These are phyloP conservation scores for Calonectria pseudoturangicola DNA, from an alignment of 2,329 filamentous ascomycete genomes.

Conservation along the genomic window DNA sequence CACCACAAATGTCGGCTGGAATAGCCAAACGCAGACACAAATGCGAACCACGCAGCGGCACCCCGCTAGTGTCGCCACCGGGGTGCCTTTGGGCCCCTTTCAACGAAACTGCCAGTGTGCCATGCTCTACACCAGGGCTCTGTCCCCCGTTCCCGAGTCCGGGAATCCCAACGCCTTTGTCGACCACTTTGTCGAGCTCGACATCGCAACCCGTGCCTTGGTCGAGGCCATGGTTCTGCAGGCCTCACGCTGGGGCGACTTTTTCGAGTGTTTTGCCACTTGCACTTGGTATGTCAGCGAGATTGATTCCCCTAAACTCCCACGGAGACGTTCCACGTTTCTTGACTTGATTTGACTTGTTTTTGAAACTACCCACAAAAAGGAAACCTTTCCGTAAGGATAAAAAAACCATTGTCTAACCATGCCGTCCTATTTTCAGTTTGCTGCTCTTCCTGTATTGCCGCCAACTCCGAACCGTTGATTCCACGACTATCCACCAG, in stretches of 20 bases:
- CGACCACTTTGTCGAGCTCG: constrained; percentile 57
- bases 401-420: background rate
- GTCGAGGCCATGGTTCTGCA: constrained; percentile 60
- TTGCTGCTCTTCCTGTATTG: constrained; percentile 60
- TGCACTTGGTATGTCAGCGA: constrained; percentile 57
- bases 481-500: constrained; percentile 50
- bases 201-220: constrained; percentile 56
- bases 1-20: constrained; percentile 60
- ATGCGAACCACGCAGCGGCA: constrained; percentile 53
- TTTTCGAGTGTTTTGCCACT: constrained; percentile 60
- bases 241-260: constrained; percentile 59
- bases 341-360: background rate
- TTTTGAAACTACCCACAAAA: background rate
- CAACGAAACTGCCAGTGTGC: constrained; percentile 61
- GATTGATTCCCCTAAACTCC: constrained; percentile 15
- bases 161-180: constrained; percentile 48
- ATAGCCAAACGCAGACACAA: constrained; percentile 49
- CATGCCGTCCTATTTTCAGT: constrained; percentile 41
- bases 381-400: background rate
- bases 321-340: background rate
- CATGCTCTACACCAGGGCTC: constrained; percentile 58
- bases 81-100: constrained; percentile 59
- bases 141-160: constrained; percentile 48
- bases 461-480: constrained; percentile 56
- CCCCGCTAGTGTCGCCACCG: constrained; percentile 54